Conservation (phyloP, 257 asterid genomes). For the Lycium ferocissimum region DNA sequence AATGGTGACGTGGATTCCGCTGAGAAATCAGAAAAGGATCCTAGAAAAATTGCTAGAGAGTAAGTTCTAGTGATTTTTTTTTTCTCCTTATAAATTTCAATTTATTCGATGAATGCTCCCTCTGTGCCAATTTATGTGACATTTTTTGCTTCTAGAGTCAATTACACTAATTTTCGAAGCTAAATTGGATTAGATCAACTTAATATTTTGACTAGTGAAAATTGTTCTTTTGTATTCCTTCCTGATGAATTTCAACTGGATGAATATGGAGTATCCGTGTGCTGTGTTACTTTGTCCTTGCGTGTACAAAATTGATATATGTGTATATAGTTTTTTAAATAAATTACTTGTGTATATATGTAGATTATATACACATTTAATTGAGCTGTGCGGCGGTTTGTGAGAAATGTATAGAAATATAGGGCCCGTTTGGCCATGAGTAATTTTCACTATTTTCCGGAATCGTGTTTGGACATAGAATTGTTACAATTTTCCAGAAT, state of each 20-base stretch:
- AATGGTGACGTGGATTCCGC: slow-evolving; percentile 44
- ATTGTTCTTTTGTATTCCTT: neutral
- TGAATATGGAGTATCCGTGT: slow-evolving; percentile 27
- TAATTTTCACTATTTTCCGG: too few relatives aligned
- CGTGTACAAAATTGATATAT: slow-evolving; percentile 36
- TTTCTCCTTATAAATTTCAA: neutral
- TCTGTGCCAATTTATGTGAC: neutral
- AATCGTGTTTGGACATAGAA: too few relatives aligned
- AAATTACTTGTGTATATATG: neutral
- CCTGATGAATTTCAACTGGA: neutral
- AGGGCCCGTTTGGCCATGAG: too few relatives aligned
- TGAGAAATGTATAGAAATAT: neutral
- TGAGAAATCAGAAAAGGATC: slow-evolving; percentile 63
- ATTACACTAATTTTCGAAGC: too few relatives aligned
- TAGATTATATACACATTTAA: too few relatives aligned
- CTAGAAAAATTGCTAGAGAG: slow-evolving; percentile 79
- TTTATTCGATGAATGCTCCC: slow-evolving; percentile 28
- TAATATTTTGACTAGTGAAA: slow-evolving; percentile 43
- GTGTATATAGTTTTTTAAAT: neutral
- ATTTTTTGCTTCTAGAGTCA: too few relatives aligned
- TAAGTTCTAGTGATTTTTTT: slow-evolving; percentile 26
- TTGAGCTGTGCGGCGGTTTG: neutral
- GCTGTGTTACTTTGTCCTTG: neutral
- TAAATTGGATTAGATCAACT: too few relatives aligned
- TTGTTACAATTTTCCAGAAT: too few relatives aligned